Percentiles rank a stretch among this genome's conserved stretches.
These are phyloP conservation scores for Trametes versicolor DNA, from an alignment of 1,284 basidiomycete genomes.

Conservation along the genomic window DNA sequence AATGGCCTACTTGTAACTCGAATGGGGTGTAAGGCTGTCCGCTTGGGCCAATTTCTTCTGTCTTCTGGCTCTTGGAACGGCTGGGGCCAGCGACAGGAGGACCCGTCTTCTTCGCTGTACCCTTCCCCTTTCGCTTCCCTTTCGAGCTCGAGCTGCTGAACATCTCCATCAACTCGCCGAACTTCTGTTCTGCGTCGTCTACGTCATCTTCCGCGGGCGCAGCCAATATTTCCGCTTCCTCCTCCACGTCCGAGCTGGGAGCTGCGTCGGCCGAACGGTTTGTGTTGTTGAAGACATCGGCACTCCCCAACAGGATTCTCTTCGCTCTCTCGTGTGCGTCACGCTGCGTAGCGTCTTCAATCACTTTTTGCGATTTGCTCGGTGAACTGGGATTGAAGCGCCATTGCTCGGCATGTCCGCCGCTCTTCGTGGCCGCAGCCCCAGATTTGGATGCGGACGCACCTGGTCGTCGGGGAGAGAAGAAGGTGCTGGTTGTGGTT, in stretches of 20 bases:
- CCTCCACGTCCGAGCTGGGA: conserved; percentile 37
- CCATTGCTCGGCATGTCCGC: conserved; percentile 47
- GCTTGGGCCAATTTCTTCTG: conserved; percentile 74
- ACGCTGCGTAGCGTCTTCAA: conserved; percentile 37
- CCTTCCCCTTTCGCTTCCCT: conserved; percentile 46
- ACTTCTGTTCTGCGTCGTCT: conserved; percentile 58
- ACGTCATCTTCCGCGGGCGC: conserved; percentile 50
- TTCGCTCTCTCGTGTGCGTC: conserved; percentile 62
- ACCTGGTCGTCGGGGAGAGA: conserved; percentile 13
- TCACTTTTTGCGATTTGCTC: conserved; percentile 33
- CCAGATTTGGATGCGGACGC: conserved; percentile 7
- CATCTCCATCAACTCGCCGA: conserved; percentile 57
- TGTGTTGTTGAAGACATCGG: conserved; percentile 44
- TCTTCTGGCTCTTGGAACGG: conserved; percentile 49
- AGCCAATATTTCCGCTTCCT: conserved; percentile 28
- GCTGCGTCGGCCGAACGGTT: conserved; percentile 31
- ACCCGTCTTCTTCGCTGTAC: conserved; percentile 44
- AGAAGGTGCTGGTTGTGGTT: conserved; percentile 34
- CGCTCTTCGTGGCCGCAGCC: conserved; percentile 13
- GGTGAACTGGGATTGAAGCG: conserved; percentile 43
- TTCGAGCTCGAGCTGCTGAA: conserved; percentile 54
- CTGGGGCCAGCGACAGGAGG: conserved; percentile 43
- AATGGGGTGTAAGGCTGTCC: conserved; percentile 85
- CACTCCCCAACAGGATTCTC: conserved; percentile 61
- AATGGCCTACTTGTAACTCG: conserved; percentile 74